Percentiles rank a stretch among this genome's conserved stretches.
phyloP scores from a whole-genome alignment of 352 stramenopile genomes.

The Globisporangium takayamanum region DNA sequence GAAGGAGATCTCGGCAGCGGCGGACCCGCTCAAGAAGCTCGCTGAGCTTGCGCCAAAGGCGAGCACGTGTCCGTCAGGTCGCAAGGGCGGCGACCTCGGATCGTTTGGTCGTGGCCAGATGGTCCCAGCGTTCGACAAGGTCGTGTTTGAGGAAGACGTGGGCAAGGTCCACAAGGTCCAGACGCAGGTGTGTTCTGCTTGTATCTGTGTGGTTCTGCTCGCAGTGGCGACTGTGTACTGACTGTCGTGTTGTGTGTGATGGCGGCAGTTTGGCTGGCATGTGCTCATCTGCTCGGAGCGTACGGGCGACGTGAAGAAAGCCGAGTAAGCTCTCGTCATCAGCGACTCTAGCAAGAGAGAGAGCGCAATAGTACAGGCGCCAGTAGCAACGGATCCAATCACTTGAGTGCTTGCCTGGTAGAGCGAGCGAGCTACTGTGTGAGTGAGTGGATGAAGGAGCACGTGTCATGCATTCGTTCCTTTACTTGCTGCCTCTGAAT shows the following conservation, averaged over 20 bases:
- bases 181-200: constrained; percentile 41
- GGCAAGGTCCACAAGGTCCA: constrained; percentile 69
- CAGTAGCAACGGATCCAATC: too few relatives aligned
- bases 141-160: constrained; percentile 64
- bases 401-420: too few relatives aligned
- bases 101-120: constrained; percentile 69
- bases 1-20: constrained; percentile 43
- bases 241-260: not conserved
- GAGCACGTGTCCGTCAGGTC: constrained; percentile 64
- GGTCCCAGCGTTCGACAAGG: constrained; percentile 71
- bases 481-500: too few relatives aligned
- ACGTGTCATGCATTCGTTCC: too few relatives aligned
- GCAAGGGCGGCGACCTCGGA: constrained; percentile 61
- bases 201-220: constrained; percentile 16
- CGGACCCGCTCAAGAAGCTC: constrained; percentile 48
- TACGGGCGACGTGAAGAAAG: constrained; percentile 32
- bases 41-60: constrained; percentile 51
- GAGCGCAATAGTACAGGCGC: too few relatives aligned
- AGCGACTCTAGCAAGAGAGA: not conserved
- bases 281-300: constrained; percentile 66
- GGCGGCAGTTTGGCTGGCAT: constrained; percentile 63
- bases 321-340: constrained; percentile 2
- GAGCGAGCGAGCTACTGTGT: too few relatives aligned
- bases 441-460: too few relatives aligned
- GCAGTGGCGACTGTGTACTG: not conserved